Evolutionary conservation across 371 early-diverging fungal species (phyloP).

Genomic region (Haplosporangium sp.): DNA sequence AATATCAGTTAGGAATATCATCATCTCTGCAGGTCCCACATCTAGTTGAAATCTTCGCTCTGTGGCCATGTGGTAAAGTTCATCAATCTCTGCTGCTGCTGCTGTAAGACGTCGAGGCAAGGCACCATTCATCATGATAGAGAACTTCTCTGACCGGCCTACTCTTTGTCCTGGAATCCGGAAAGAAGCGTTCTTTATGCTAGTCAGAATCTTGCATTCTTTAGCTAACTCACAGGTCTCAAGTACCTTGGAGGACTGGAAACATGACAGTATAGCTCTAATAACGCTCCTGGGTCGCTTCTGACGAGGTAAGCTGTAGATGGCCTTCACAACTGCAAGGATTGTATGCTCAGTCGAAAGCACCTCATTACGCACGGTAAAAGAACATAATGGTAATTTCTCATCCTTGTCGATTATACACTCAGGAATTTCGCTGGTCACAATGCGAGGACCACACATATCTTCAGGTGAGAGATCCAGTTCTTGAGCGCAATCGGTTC

Average conservation of each 20-base stretch:
- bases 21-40: slow-evolving; percentile 36
- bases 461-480: slow-evolving; percentile 18
- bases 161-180: slow-evolving; percentile 48
- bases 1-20: slow-evolving; percentile 31
- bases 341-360: slow-evolving; percentile 20
- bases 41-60: slow-evolving; percentile 21
- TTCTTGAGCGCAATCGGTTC: slow-evolving; percentile 16
- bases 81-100: slow-evolving; percentile 24
- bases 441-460: not conserved
- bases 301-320: slow-evolving; percentile 26
- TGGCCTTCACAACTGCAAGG: slow-evolving; percentile 31
- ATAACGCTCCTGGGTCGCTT: slow-evolving; percentile 26
- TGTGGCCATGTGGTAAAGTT: not conserved
- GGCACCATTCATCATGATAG: slow-evolving; percentile 28
- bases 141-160: slow-evolving; percentile 39
- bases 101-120: slow-evolving; percentile 25
- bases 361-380: slow-evolving; percentile 22
- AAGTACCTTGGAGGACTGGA: slow-evolving; percentile 1
- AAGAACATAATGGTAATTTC: not conserved
- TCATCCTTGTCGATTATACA: not conserved
- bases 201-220: slow-evolving; percentile 33
- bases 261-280: slow-evolving; percentile 22
- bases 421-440: not conserved
- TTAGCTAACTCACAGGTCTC: slow-evolving; percentile 25
- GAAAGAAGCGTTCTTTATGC: slow-evolving; percentile 12